phyloP scores from a whole-genome alignment of 805 yeast genomes.

The Naumovozyma castellii region DNA sequence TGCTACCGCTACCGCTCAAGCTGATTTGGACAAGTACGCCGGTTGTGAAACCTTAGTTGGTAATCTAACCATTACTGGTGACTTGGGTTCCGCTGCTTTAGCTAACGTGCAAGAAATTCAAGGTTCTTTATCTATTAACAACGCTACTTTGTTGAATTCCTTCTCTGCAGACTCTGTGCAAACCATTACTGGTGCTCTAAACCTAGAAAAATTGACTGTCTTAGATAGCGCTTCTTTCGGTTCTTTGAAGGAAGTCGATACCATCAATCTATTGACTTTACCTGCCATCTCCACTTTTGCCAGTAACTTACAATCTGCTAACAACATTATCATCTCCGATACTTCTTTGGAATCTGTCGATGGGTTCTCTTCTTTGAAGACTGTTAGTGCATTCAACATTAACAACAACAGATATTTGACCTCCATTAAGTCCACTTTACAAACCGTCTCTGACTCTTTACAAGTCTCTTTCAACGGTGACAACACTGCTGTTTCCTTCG shows the following conservation, averaged over 20 bases:
- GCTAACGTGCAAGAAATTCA: slow-evolving; percentile 66
- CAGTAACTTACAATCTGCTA: slow-evolving; percentile 66
- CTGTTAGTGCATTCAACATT: slow-evolving; percentile 55
- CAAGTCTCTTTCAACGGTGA: slow-evolving; percentile 80
- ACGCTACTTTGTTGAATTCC: slow-evolving; percentile 51
- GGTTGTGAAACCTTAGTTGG: slow-evolving; percentile 76
- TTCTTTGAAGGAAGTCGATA: slow-evolving; percentile 68
- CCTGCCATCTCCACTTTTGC: slow-evolving; percentile 71
- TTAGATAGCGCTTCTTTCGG: slow-evolving; percentile 66
- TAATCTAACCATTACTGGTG: slow-evolving; percentile 61
- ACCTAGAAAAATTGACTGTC: slow-evolving; percentile 52
- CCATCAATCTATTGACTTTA: slow-evolving; percentile 69
- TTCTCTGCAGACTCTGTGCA: slow-evolving; percentile 72
- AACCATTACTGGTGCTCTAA: slow-evolving; percentile 63
- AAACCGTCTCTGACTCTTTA: slow-evolving; percentile 63
- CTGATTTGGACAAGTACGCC: slow-evolving; percentile 64
- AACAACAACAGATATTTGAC: slow-evolving; percentile 83
- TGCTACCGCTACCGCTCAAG: slow-evolving; percentile 68
- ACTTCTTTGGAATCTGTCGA: slow-evolving; percentile 58
- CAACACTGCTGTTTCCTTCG: slow-evolving; percentile 56
- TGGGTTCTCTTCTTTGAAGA: slow-evolving; percentile 43
- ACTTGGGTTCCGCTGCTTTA: slow-evolving; percentile 52
- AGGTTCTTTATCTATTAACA: slow-evolving; percentile 62
- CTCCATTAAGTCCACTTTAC: slow-evolving; percentile 59
- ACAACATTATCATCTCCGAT: slow-evolving; percentile 59